Conservation (phyloP, 176 grass and related monocot species). For the Rhipidocladum racemiflorum region DNA sequence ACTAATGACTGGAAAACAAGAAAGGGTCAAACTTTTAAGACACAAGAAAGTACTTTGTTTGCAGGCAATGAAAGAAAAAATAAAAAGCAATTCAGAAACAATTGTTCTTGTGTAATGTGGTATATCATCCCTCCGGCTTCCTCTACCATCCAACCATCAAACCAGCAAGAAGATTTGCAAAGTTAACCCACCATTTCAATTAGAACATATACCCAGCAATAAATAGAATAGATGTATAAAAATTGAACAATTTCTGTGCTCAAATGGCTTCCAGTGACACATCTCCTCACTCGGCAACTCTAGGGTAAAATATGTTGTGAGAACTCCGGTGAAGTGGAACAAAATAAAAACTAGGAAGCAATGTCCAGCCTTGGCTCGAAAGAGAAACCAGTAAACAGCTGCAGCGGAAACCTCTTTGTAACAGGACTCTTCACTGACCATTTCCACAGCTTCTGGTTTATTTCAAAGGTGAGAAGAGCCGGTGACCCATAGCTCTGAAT, state of each 20-base stretch:
- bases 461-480: constrained; percentile 68
- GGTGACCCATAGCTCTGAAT: constrained; percentile 91
- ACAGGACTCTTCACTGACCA: constrained; percentile 85
- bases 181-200: constrained; percentile 7
- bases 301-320: constrained; percentile 28
- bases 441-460: constrained; percentile 73
- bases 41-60: neutral
- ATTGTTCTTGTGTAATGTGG: neutral
- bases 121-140: constrained; percentile 3
- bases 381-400: constrained; percentile 89
- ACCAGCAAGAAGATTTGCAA: neutral
- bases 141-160: constrained; percentile 15
- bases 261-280: constrained; percentile 22
- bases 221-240: constrained; percentile 46
- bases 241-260: constrained; percentile 16
- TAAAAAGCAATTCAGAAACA: neutral
- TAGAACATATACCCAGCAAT: constrained; percentile 43
- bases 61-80: constrained; percentile 3
- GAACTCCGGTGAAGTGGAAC: constrained; percentile 11
- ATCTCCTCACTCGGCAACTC: constrained; percentile 28
- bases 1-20: neutral
- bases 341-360: constrained; percentile 47
- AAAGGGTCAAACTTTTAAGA: neutral
- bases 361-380: constrained; percentile 83
- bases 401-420: constrained; percentile 76